Base-by-base conservation (phyloP, 352 stramenopile species). In the Globisporangium cederbergense region DNA sequence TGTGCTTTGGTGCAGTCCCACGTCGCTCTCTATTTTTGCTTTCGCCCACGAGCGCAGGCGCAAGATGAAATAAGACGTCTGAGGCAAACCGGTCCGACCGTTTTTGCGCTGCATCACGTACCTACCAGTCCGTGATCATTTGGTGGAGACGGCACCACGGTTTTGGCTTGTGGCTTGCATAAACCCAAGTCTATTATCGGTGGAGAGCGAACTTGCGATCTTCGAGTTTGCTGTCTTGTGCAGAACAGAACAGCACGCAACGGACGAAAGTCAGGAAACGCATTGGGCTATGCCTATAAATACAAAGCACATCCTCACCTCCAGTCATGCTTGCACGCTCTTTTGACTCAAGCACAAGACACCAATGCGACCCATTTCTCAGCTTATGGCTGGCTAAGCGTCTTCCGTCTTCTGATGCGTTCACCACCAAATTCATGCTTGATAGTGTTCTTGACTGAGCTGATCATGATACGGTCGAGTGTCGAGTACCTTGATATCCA, bases 11-110 rank as follows among this genome's bases (percentile, higher is more conserved):
- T 16, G 51, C 30, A 57, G 30, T 25, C 46, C 46, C 46, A 14
- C 7, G 46, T 18, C 46, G 43, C 32, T 47, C 42, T n/a, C 43
- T 52, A 52, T 52, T 52, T 52, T 52, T 52, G 46, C 46, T 30
- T 49, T 49, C 18, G 18, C 43, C 6, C 11, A 16, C 46, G 20
- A n/a, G 30, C n/a, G 46, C 16, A 22, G 43, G 46, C 8, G 4
- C 46, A 14, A 22, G 45, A 51, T 51, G 18, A 50, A 50, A 50
- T 50, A 50, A 50, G 43, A 50, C 43, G 13, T 18, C 43, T 11
- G n/a, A 22, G 43, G 43, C 43, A 50, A 46, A 46, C 40, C 40
- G 40, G 40, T 46, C 40, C 13, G 43, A 49, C 22, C 43, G 43
- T 49, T 49, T 49, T 49, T 46, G 40, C 40, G 40, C 40, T 16